Evolutionary conservation across 2,329 filamentous ascomycete genomes (phyloP).

Genomic region (Blastomyces parvus): DNA sequence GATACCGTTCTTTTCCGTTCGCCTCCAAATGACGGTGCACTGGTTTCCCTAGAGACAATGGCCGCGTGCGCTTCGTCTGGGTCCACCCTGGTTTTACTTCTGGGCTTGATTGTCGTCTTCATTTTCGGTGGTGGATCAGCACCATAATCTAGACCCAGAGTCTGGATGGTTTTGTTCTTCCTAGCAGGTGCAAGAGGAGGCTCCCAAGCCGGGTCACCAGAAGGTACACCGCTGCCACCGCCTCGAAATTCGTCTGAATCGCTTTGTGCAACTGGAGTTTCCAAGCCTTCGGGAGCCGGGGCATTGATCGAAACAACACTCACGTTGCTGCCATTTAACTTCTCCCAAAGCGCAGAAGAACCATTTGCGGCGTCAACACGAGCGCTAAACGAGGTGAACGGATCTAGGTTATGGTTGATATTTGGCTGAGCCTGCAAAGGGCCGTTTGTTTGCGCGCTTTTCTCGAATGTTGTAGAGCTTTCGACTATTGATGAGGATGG

Average conservation of each 20-base stretch:
- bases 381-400: constrained; percentile 31
- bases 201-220: constrained; percentile 29
- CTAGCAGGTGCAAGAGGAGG: constrained; percentile 37
- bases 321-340: constrained; percentile 39
- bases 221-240: constrained; percentile 20
- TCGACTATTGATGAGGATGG: constrained; percentile 28
- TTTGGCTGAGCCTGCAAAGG: constrained; percentile 32
- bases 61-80: constrained; percentile 31
- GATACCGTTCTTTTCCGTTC: constrained; percentile 90
- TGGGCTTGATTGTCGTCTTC: constrained; percentile 44
- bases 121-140: constrained; percentile 56
- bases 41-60: constrained; percentile 25
- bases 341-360: constrained; percentile 41
- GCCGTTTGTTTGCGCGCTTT: constrained; percentile 23
- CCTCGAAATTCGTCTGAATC: constrained; percentile 34
- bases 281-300: constrained; percentile 45
- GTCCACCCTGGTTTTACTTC: constrained; percentile 32
- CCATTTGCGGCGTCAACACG: constrained; percentile 27
- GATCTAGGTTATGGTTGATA: constrained; percentile 32
- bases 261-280: constrained; percentile 52
- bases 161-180: constrained; percentile 47
- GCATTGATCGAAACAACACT: constrained; percentile 30
- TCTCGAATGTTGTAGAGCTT: constrained; percentile 25
- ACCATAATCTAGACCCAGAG: constrained; percentile 41
- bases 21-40: constrained; percentile 28